These are phyloP conservation scores for Tolypocladium amazonense DNA, from an alignment of 2,329 filamentous ascomycete genomes.

Conservation along the genomic window DNA sequence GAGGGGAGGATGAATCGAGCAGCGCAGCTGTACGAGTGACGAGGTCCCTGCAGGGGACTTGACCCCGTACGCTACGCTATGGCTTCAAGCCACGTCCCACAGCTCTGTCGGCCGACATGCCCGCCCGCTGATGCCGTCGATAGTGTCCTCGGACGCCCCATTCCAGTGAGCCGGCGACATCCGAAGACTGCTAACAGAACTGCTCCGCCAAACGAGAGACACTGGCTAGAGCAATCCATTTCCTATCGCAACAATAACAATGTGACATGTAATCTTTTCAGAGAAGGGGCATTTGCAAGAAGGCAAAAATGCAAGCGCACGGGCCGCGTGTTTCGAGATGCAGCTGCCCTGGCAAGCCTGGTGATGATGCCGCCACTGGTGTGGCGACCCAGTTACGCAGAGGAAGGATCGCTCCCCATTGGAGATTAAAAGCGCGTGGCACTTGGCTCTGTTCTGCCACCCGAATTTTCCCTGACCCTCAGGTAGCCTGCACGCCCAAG, in stretches of 20 bases:
- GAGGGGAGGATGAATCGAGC: background rate
- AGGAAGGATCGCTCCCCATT: background rate
- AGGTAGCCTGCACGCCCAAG: too few species aligned
- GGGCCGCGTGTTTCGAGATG: background rate
- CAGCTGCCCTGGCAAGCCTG: too few species aligned
- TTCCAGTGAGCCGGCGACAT: background rate
- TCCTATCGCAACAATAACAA: background rate
- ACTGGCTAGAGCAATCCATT: background rate
- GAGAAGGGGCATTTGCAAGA: background rate
- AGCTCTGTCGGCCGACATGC: background rate
- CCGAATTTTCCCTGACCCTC: too few species aligned
- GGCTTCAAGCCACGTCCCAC: background rate
- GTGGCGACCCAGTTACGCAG: background rate
- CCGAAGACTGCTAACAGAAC: background rate
- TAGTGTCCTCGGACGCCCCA: background rate
- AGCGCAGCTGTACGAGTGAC: background rate
- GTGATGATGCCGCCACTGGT: background rate
- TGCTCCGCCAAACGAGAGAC: background rate
- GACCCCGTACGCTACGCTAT: background rate
- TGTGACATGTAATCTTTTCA: background rate
- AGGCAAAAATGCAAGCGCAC: background rate
- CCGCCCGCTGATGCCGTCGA: background rate
- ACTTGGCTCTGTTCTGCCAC: too few species aligned
- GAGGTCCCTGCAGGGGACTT: background rate
- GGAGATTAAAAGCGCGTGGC: background rate